Base-by-base conservation (phyloP, 495 filamentous ascomycete genomes). In the Penicillium egyptiacum region DNA sequence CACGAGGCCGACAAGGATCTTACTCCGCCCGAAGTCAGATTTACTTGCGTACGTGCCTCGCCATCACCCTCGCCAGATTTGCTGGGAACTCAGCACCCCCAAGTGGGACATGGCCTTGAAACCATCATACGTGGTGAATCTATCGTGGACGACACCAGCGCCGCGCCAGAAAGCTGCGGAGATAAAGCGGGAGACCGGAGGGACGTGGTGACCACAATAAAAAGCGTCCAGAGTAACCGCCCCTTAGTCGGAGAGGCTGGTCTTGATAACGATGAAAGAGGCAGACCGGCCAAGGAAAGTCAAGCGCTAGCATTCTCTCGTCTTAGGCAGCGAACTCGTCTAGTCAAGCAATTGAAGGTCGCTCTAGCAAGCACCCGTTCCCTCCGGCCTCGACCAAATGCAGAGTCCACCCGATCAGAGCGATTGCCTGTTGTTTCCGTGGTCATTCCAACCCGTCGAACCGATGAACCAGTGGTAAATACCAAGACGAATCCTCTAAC, bases 341-440 rank as follows among this genome's bases (percentile, higher is more conserved):
- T n/a, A 0, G 40, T 44, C 26, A 35, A 28, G 1, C 35, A 45
- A 44, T 31, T n/a, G 20, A 1, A 54, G 31, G 37, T 12, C 40
- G 5, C 51, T 1, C 26, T 19, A 10, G 17, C 14, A 17, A 28
- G 5, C 22, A 19, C 51, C 11, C 51, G 2, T 6, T 44, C 51
- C 51, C 39, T 33, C 45, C 40, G 22, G 45, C 12, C 40, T 5
- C 28, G 52, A 45, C 25, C 0, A 55, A 46, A 55, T 3, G 30
- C 35, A 49, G 12, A 50, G 2, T n/a, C 46, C n/a, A 17, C 23
- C 9, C 26, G 40, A 16, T n/a, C 2, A 46, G 31, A 39, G 30
- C 26, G 16, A 58, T 53, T 48, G 0, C 56, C 49, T 40, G 16
- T 49, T n/a, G 42, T 58, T 53, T 53, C 48, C 12, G 49, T 58